Evolutionary conservation across 2,329 filamentous ascomycete species (phyloP).

Genomic region (Ophiocordyceps sinensis): DNA sequence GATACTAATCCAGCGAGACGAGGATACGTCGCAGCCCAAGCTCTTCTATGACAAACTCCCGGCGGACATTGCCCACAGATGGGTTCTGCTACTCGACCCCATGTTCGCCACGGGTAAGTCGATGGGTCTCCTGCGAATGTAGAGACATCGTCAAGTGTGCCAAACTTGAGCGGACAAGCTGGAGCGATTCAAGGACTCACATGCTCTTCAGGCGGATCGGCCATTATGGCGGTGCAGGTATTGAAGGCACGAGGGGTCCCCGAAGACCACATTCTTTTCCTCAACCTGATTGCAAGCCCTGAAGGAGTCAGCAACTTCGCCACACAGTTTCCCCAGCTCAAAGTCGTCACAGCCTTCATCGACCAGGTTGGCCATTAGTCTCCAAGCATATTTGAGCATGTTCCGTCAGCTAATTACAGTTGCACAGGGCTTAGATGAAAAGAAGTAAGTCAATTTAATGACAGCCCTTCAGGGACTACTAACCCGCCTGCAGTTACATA

Average conservation of each 20-base stretch:
- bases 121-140: no score
- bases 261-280: slow-evolving; percentile 87
- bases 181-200: no score
- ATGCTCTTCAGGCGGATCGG: slow-evolving; percentile 58
- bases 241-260: slow-evolving; percentile 81
- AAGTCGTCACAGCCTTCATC: slow-evolving; percentile 91
- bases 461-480: slow-evolving; percentile 12
- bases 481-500: slow-evolving; percentile 59
- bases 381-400: background rate
- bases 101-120: slow-evolving; percentile 89
- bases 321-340: slow-evolving; percentile 71
- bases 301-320: slow-evolving; percentile 85
- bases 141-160: no score
- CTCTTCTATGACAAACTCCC: slow-evolving; percentile 97
- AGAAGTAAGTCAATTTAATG: slow-evolving; percentile 53
- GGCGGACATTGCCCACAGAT: slow-evolving; percentile 79
- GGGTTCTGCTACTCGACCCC: slow-evolving; percentile 90
- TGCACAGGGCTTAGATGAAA: slow-evolving; percentile 70
- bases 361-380: slow-evolving; percentile 44
- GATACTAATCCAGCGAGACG: slow-evolving; percentile 93
- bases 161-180: no score
- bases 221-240: slow-evolving; percentile 92
- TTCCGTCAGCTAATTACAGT: background rate
- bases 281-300: slow-evolving; percentile 95
- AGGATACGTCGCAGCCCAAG: slow-evolving; percentile 83